A percentile compares a stretch with the other conserved stretches of the same genome.
Evolutionary conservation across 2,329 filamentous ascomycete species (phyloP).

Genomic region (Sclerotinia trifoliorum): DNA sequence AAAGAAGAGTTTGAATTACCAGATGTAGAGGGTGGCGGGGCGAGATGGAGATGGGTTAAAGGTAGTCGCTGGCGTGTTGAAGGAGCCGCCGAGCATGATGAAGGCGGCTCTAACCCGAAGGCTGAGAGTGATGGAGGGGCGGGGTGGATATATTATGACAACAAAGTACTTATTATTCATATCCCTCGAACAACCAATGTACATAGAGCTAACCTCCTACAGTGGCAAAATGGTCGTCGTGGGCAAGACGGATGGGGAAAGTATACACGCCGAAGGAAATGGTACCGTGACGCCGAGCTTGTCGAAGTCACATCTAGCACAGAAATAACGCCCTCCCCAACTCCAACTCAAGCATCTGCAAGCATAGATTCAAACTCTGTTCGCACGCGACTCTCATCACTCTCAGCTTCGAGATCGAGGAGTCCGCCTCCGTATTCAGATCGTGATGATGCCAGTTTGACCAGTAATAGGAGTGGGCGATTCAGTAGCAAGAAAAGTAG

Average conservation of each 20-base stretch:
- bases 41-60: constrained; percentile 79
- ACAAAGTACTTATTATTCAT: constrained; percentile 64
- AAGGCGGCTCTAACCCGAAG: constrained; percentile 44
- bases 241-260: constrained; percentile 89
- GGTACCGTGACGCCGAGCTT: constrained; percentile 94
- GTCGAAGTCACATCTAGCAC: constrained; percentile 63
- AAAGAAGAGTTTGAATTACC: constrained; percentile 72
- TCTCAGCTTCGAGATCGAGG: constrained; percentile 16
- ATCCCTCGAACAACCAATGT: neutral
- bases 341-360: constrained; percentile 37
- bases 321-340: constrained; percentile 47
- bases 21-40: constrained; percentile 61
- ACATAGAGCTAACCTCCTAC: constrained; percentile 25
- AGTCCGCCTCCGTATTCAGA: constrained; percentile 27
- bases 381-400: constrained; percentile 14
- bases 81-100: constrained; percentile 58
- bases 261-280: constrained; percentile 90
- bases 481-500: constrained; percentile 28
- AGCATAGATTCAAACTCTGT: constrained; percentile 17
- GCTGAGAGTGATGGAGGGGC: constrained; percentile 50
- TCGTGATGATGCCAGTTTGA: constrained; percentile 28
- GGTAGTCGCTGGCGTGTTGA: constrained; percentile 85
- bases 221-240: constrained; percentile 88
- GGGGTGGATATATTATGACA: constrained; percentile 98
- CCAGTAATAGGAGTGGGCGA: constrained; percentile 25